Conservation (phyloP, 495 filamentous ascomycete species). For the Podospora comata region DNA sequence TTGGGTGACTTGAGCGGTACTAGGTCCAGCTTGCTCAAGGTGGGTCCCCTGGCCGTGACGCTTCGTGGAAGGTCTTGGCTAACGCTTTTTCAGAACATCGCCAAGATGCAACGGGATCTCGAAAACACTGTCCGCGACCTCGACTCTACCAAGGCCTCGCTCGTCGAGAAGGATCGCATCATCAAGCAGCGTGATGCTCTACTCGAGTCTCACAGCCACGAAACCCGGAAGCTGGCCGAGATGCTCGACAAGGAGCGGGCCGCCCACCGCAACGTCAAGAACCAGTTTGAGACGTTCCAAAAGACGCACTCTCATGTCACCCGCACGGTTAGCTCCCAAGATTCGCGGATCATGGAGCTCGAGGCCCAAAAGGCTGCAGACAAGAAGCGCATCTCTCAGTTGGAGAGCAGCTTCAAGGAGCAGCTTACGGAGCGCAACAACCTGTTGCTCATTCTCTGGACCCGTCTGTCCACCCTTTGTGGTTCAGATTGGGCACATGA, state of each 20-base stretch:
- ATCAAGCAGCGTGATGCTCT: constrained; percentile 87
- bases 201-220: constrained; percentile 84
- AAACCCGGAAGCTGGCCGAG: constrained; percentile 79
- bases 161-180: constrained; percentile 82
- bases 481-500: constrained; percentile 89
- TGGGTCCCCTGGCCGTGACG: constrained; percentile 26
- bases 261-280: constrained; percentile 75
- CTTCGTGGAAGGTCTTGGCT: constrained; percentile 1
- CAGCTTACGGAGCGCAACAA: constrained; percentile 87
- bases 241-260: constrained; percentile 88
- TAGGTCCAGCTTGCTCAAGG: constrained; percentile 78
- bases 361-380: constrained; percentile 71
- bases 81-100: constrained; percentile 59
- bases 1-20: constrained; percentile 81
- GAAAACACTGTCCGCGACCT: constrained; percentile 79
- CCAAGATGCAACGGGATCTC: constrained; percentile 81
- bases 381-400: constrained; percentile 63
- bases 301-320: constrained; percentile 80
- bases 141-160: constrained; percentile 66
- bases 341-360: constrained; percentile 78
- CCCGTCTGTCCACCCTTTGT: constrained; percentile 77
- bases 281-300: constrained; percentile 81
- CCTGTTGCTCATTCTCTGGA: constrained; percentile 82
- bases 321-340: constrained; percentile 76
- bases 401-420: constrained; percentile 78